Evolutionary conservation across 805 yeast genomes (phyloP), one percentile per base, ranked within the genome.

Genomic region (Candida pseudoglaebosa): DNA sequence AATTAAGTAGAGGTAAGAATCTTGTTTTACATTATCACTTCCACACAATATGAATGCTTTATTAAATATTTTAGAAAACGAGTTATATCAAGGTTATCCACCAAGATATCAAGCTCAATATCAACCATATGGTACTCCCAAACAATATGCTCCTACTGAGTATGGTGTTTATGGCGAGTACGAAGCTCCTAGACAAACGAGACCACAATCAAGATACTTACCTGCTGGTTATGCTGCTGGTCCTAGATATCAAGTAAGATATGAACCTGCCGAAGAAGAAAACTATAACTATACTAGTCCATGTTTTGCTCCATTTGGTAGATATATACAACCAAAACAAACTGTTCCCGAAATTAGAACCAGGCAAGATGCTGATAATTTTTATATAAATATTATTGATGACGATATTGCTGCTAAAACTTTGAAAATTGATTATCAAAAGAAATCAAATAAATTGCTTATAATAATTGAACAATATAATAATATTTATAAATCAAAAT

Each of bases 311-410:
- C 26, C 26, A 22, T 22, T 22, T 22, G 26, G 26, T 22, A 22
- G 26, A 22, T 22, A 22, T 12, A 12, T 22, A 8, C 26, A 22
- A 22, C 26, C 26, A 8, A 22, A 12, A 22, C 26, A 22, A 8
- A 22, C 26, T 12, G 26, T 22, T 22, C 35, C 35, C 5, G 19
- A 19, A 19, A 6, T 32, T 9, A 32, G 14, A 7, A 32, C 24
- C 12, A 18, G 13, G 6, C 35, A 19, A 18, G 35, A 32, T 20
- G 9, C n/a, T 19, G 24, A 32, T 13, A 32, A 32, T 14, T 32
- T 16, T 19, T 32, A 32, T 13, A 24, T 32, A n/a, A 18, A 32
- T 16, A 21, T 32, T 32, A 17, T 32, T 21, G 24, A 19, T 20
- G 15, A 32, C 22, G 15, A 32, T 8, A 19, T 19, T n/a, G 24